phyloP scores from a whole-genome alignment of 768 basidiomycete species.

The Phlebiopsis flavidoalba region DNA sequence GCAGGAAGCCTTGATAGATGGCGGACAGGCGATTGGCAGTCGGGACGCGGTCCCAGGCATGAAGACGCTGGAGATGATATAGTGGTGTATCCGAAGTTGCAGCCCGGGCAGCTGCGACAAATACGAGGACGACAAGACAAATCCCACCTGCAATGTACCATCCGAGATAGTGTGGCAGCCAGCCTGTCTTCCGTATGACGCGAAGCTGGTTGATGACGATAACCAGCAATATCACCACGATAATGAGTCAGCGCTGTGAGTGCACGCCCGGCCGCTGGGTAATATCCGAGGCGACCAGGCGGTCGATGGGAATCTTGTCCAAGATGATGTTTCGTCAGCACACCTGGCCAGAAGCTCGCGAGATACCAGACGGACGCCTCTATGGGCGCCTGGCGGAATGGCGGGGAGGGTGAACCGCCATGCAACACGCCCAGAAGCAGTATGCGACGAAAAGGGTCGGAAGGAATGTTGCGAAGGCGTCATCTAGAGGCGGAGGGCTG shows the following conservation, averaged over 20 bases:
- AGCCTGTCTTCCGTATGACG: slow-evolving; percentile 82
- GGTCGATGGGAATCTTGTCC: slow-evolving; percentile 69
- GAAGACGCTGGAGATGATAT: slow-evolving; percentile 69
- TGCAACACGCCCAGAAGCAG: slow-evolving; percentile 69
- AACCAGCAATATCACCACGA: slow-evolving; percentile 53
- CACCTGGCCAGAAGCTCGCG: slow-evolving; percentile 72
- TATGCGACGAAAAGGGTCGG: slow-evolving; percentile 76
- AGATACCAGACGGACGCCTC: slow-evolving; percentile 75
- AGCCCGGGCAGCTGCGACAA: slow-evolving; percentile 68
- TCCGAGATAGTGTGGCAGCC: slow-evolving; percentile 68
- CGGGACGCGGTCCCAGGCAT: slow-evolving; percentile 75
- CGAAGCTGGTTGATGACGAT: slow-evolving; percentile 70
- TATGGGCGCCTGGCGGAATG: slow-evolving; percentile 60
- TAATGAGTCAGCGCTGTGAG: slow-evolving; percentile 63
- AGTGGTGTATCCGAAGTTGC: slow-evolving; percentile 74
- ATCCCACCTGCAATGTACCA: slow-evolving; percentile 72
- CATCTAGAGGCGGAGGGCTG: slow-evolving; percentile 62
- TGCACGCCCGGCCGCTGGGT: slow-evolving; percentile 58
- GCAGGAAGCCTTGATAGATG: slow-evolving; percentile 74
- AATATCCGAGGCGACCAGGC: slow-evolving; percentile 69
- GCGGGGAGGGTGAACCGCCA: slow-evolving; percentile 71
- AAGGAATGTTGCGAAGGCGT: slow-evolving; percentile 74
- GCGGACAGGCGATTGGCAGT: slow-evolving; percentile 74
- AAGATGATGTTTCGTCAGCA: slow-evolving; percentile 70
- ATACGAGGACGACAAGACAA: slow-evolving; percentile 57